A percentile compares a stretch with the other conserved stretches of the same genome.
These are phyloP conservation scores for Rugonectria rugulosa DNA, from an alignment of 2,329 filamentous ascomycete species.

Conservation along the genomic window DNA sequence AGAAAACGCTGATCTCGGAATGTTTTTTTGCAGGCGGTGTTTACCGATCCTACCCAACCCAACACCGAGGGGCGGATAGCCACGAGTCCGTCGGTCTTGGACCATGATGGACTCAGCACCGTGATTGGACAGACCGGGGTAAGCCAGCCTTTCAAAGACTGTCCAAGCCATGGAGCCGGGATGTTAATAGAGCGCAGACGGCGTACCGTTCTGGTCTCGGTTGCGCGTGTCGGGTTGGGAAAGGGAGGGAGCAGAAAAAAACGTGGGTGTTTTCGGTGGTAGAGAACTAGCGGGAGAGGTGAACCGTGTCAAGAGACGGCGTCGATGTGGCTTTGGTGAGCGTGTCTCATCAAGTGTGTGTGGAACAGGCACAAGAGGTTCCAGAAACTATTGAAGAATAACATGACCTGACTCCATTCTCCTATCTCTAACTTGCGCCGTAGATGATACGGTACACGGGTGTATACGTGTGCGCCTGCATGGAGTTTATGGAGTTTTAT, in stretches of 20 bases:
- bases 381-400: too few species aligned
- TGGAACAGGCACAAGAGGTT: too few species aligned
- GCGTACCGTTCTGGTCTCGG: not conserved
- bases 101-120: not conserved
- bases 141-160: too few species aligned
- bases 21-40: not conserved
- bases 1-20: slow-evolving; percentile 11
- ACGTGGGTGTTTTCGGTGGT: too few species aligned
- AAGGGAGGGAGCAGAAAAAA: not conserved
- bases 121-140: not conserved
- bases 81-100: not conserved
- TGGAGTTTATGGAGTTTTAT: not conserved
- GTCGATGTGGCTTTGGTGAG: not conserved
- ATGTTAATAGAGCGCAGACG: not conserved
- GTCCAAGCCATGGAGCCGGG: not conserved
- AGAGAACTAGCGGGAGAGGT: not conserved
- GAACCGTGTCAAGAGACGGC: slow-evolving; percentile 5
- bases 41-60: not conserved
- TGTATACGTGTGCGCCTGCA: too few species aligned
- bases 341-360: too few species aligned
- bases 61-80: not conserved
- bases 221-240: too few species aligned
- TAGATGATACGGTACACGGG: too few species aligned
- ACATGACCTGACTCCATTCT: too few species aligned
- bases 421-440: too few species aligned